Percentiles rank a stretch among this genome's conserved stretches.
Conservation (phyloP, 768 basidiomycete genomes). For the Lentinula sp. region DNA sequence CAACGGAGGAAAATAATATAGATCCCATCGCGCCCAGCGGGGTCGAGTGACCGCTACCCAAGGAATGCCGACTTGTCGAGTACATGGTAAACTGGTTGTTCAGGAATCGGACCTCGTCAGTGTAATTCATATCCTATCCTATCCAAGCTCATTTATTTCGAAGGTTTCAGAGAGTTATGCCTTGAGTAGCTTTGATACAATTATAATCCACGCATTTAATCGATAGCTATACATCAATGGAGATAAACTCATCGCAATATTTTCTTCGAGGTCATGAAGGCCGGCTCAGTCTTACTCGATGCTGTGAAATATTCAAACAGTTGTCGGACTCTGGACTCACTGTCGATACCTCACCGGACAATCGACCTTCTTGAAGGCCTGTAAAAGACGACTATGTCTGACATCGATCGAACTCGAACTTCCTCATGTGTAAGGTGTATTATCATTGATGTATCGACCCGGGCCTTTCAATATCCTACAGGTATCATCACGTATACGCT, state of each 20-base stretch:
- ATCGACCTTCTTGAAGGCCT: constrained; percentile 62
- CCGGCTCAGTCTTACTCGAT: constrained; percentile 60
- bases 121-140: too few species aligned
- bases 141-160: constrained; percentile 21
- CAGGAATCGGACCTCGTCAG: too few species aligned
- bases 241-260: constrained; percentile 23
- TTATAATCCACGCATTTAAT: constrained; percentile 48
- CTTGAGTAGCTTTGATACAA: constrained; percentile 53
- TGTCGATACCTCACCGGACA: constrained; percentile 63
- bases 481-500: constrained; percentile 40
- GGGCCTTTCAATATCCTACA: constrained; percentile 35
- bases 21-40: too few species aligned
- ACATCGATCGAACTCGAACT: too few species aligned
- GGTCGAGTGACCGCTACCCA: too few species aligned
- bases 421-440: constrained; percentile 25
- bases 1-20: too few species aligned
- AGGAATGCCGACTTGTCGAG: too few species aligned
- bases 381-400: too few species aligned
- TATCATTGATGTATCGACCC: constrained; percentile 44
- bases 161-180: constrained; percentile 32
- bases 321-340: constrained; percentile 37
- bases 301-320: constrained; percentile 67
- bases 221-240: constrained; percentile 33
- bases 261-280: constrained; percentile 60
- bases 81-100: too few species aligned